Evolutionary conservation across 2,329 filamentous ascomycete species (phyloP), one percentile per base, ranked within the genome.

Genomic region (Aaosphaeria arxii): DNA sequence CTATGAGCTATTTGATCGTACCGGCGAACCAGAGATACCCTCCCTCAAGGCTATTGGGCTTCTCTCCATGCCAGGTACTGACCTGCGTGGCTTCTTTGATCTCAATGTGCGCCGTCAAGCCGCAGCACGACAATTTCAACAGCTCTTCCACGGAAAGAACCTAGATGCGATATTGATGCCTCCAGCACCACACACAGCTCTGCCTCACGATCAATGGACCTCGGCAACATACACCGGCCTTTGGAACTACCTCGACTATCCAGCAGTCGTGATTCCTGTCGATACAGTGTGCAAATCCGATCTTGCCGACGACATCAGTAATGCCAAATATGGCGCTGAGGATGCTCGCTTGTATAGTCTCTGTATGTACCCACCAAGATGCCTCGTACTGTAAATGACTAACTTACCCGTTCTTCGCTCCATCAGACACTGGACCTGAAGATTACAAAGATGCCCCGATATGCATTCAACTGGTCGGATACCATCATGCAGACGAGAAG

Each of bases 131-230:
- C 24, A 49, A 17, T 63, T 59, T 29, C 56, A 60, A 31, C 44
- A 52, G 7, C 44, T 63, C 24, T 63, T 52, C 46, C 36, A 40
- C 31, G 45, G 45, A 28, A 51, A 55, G 31, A 29, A 45, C 24
- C 33, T 59, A 11, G 56, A 61, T 48, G 58, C 55, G 17, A 50
- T 61, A 39, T 40, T 59, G 6, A 42, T 54, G 32, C 58, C 54
- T 7, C 44, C 52, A 31, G 56, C 54, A 9, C 53, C 56, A 5
- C 56, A 58, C 39, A 54, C 51, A 35, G 56, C 56, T 4, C 36
- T 54, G 11, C 47, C 44, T 17, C 54, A 57, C 30, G 62, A 69
- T 45, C 49, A 48, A 29, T 61, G 58, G 58, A 50, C 40, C 5
- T 45, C 49, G 4, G 47, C 47, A 24, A 50, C 45, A 7, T 58